Base-by-base conservation (phyloP, 2,329 filamentous ascomycete genomes). In the Fusarium xylarioides region DNA sequence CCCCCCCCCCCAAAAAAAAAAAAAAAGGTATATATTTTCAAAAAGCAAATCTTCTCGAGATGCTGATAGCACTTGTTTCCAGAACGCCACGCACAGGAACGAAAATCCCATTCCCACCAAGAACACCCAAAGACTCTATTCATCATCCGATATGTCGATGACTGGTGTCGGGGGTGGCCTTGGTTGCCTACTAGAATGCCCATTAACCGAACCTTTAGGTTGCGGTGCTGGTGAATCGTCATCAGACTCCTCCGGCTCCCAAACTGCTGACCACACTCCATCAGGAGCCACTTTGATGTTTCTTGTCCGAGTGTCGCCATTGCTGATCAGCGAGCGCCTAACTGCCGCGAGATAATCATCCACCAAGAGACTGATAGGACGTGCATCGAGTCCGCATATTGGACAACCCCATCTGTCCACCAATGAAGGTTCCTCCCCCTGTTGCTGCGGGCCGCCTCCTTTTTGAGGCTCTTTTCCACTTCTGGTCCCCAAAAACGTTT, bases 401-500 rank as follows among this genome's bases (percentile, higher is more conserved):
- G 96, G 96, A 76, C 96, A 99, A 71, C 89, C 92, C 95, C 95
- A 98, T 58, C 89, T 89, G 77, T 96, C 93, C 1, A 89, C 85
- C 61, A 87, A 82, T 3, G 86, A 86, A 14, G 88, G 89, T 73
- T 91, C 86, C 15, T 52, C 64, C 12, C 71, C 75, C 30, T 65
- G 40, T 40, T 73, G 42, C 3, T 42, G 26, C 19, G 53, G 19
- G 9, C 56, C 68, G n/a, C 63, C 70, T 43, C 38, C 68, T 40
- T 72, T 72, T n/a, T 62, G 63, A 7, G 71, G 40, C 10, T 82
- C 79, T 68, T 86, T 87, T 19, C 83, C 82, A 10, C 85, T 84
- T 46, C 93, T 90, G 10, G 92, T 93, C 19, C 85, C 81, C 14
- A 99, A 87, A 84, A 94, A 98, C 2, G 89, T 95, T 26, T 92